Percentiles rank a stretch among this genome's conserved stretches.
phyloP scores from a whole-genome alignment of 2,329 filamentous ascomycete species.

The Diaporthe sp. region DNA sequence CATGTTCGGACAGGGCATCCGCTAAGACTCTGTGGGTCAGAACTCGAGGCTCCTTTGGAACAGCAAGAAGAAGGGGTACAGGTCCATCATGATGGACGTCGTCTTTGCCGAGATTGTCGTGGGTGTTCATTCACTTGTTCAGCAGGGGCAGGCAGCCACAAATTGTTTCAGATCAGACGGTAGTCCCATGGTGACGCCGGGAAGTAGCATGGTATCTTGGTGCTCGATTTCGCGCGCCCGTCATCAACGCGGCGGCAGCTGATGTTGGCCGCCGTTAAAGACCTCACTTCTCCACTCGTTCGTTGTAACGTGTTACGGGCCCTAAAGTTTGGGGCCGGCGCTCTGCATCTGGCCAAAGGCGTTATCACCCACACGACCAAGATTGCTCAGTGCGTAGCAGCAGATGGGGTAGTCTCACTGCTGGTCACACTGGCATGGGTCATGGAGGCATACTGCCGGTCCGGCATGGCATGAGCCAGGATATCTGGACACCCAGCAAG shows the following conservation, averaged over 20 bases:
- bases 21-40: not conserved
- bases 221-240: not conserved
- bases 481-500: constrained; percentile 1
- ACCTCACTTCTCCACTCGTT: constrained; percentile 36
- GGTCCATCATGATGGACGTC: not conserved
- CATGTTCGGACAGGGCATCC: not conserved
- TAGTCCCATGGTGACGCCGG: constrained; percentile 32
- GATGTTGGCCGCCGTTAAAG: constrained; percentile 11
- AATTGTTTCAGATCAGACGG: constrained; percentile 34
- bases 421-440: constrained; percentile 36
- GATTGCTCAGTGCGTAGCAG: constrained; percentile 34
- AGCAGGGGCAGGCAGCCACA: constrained; percentile 21
- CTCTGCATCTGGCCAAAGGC: constrained; percentile 33
- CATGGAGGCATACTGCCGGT: constrained; percentile 25
- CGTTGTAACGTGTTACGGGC: constrained; percentile 37
- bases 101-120: constrained; percentile 23
- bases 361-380: constrained; percentile 34
- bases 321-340: constrained; percentile 38
- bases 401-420: constrained; percentile 34
- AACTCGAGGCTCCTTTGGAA: constrained; percentile 1
- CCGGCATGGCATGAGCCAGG: constrained; percentile 20
- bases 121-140: constrained; percentile 10
- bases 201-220: constrained; percentile 32
- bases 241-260: constrained; percentile 20
- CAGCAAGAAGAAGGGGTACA: not conserved